A percentile compares a stretch with the other conserved stretches of the same genome.
phyloP scores from a whole-genome alignment of 2,329 filamentous ascomycete species.

The Fusarium udum region DNA sequence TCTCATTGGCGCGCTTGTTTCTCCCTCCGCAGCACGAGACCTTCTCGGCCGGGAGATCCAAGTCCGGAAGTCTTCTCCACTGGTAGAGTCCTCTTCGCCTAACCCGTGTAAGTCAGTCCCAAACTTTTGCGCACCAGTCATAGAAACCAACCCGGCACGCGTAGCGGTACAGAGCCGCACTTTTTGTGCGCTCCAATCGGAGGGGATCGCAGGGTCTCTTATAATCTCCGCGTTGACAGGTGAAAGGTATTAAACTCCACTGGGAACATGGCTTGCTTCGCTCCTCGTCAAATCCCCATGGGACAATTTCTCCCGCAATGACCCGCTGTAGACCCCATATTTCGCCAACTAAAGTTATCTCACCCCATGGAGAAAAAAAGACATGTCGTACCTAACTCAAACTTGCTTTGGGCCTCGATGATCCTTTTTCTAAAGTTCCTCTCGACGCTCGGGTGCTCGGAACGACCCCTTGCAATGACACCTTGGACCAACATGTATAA shows the following conservation, averaged over 20 bases:
- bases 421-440: not conserved
- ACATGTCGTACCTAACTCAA: not conserved
- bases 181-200: slow-evolving; percentile 17
- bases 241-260: not conserved
- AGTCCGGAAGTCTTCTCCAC: not conserved
- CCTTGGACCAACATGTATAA: not conserved
- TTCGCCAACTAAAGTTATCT: slow-evolving; percentile 8
- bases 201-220: not conserved
- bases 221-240: not conserved
- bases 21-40: not conserved
- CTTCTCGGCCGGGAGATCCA: not conserved
- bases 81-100: not conserved
- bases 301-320: slow-evolving; percentile 5
- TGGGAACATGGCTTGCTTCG: not conserved
- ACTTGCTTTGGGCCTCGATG: not conserved
- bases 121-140: slow-evolving; percentile 20
- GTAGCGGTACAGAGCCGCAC: slow-evolving; percentile 6
- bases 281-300: not conserved
- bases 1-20: not conserved
- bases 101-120: not conserved
- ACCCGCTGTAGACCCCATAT: slow-evolving; percentile 6
- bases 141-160: not conserved
- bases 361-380: not conserved
- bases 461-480: not conserved
- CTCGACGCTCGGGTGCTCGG: slow-evolving; percentile 2